Base-by-base conservation (phyloP, 2,329 filamentous ascomycete genomes). In the Fragosphaeria purpurea region DNA sequence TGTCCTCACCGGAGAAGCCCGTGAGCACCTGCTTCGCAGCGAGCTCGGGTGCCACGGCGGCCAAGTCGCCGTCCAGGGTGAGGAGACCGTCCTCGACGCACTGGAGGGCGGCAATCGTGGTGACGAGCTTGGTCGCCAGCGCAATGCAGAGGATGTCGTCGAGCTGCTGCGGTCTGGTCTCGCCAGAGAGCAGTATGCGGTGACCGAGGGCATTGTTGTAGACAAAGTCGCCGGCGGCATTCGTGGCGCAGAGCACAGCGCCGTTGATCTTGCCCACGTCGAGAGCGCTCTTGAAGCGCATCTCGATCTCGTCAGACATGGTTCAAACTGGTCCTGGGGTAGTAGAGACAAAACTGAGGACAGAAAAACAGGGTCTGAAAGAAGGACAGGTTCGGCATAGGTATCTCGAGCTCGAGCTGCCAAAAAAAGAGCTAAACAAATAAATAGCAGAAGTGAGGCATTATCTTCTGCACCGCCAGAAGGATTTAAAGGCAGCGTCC, bases 61-160 rank as follows among this genome's bases (percentile, higher is more conserved):
- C 64, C 0, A 80, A 56, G 48, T 78, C 71, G 4, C 68, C 69
- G 8, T 71, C 67, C 0, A 80, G 63, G 1, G 58, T 59, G 1
- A 80, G 57, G 0, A 72, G 60, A 0, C 74, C 75, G 6, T 72
- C 66, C 38, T 81, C 76, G 2, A 80, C 74, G 44, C 73, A 70
- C 51, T 79, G 74, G n/a, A 82, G 58, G 1, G 69, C 69, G 2
- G 76, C 71, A 47, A 82, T 69, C 1, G 70, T 69, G 2, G 76
- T 70, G 48, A 78, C 54, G 4, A 82, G 61, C 53, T 73, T 74
- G 32, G 63, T 68, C 2, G 61, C 64, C 4, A 66, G 70, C 3
- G 66, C 67, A 4, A 37, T 7, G 44, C 53, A 67, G 7, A 69
- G 46, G 4, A 69, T 59, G 40, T 66, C 62, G 50, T 70, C 68